Conservation (phyloP, 306 rosid genomes). For the Quercus suber region DNA sequence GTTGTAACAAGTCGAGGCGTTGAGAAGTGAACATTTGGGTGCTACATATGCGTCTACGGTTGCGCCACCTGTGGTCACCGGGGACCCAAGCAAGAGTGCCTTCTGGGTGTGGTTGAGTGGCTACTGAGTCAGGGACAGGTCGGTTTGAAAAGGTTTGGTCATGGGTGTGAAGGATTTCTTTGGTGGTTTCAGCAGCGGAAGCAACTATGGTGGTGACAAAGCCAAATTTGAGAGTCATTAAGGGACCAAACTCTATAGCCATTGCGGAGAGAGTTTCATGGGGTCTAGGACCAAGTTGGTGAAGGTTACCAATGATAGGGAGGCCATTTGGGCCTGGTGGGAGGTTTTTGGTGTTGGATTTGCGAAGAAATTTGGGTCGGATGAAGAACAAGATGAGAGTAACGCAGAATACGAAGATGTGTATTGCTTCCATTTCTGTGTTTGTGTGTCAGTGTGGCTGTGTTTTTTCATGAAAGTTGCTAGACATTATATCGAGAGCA, state of each 20-base stretch:
- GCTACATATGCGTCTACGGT: conserved; percentile 53
- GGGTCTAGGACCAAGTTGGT: conserved; percentile 44
- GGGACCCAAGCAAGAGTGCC: conserved; percentile 63
- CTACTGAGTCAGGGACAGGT: conserved; percentile 40
- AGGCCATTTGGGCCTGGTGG: conserved; percentile 56
- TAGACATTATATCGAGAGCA: too few species aligned
- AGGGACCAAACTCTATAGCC: conserved; percentile 43
- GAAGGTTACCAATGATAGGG: conserved; percentile 57
- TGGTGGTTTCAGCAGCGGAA: conserved; percentile 44
- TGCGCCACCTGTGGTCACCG: conserved; percentile 42
- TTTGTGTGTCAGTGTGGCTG: background rate
- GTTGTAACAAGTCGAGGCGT: conserved; percentile 45
- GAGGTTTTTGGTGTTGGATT: background rate
- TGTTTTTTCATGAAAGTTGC: background rate
- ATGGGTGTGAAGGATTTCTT: conserved; percentile 51
- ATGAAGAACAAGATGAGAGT: conserved; percentile 6
- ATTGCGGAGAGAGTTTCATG: conserved; percentile 39
- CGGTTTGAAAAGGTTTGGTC: conserved; percentile 46
- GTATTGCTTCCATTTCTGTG: conserved; percentile 24
- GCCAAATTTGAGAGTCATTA: conserved; percentile 55
- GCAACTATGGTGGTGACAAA: conserved; percentile 34
- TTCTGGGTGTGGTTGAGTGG: conserved; percentile 49
- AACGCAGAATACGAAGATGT: conserved; percentile 19
- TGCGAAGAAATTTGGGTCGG: conserved; percentile 11
- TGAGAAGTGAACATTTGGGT: conserved; percentile 43